phyloP scores from a whole-genome alignment of 2,329 filamentous ascomycete species.

The Cytospora mali region DNA sequence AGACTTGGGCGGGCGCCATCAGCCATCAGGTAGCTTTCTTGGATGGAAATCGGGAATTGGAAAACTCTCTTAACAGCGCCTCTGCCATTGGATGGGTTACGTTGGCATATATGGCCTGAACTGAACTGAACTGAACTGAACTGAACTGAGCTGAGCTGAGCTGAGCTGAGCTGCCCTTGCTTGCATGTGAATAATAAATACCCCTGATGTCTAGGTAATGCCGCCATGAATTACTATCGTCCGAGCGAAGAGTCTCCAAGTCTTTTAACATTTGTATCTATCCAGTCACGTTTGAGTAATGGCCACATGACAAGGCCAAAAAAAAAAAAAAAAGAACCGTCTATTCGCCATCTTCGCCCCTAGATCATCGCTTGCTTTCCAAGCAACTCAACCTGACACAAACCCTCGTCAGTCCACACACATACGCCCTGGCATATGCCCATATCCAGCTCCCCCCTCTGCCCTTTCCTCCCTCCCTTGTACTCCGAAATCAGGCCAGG shows the following conservation, averaged over 20 bases:
- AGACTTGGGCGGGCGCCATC: not conserved
- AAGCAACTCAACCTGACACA: not conserved
- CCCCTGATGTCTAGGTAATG: no score
- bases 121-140: not conserved
- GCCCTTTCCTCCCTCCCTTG: not conserved
- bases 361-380: not conserved
- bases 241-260: not conserved
- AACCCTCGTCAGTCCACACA: not conserved
- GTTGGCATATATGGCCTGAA: not conserved
- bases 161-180: not conserved
- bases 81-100: not conserved
- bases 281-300: conserved; percentile 10
- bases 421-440: conserved; percentile 6
- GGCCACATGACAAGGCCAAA: not conserved
- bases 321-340: not conserved
- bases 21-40: not conserved
- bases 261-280: conserved; percentile 5
- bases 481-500: not conserved
- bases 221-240: not conserved
- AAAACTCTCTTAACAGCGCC: not conserved
- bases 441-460: conserved; percentile 2
- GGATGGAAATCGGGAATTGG: not conserved
- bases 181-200: not conserved
- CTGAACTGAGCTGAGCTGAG: not conserved
- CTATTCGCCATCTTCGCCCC: conserved; percentile 2